These are phyloP conservation scores for Exobasidium cylindrosporum DNA, from an alignment of 1,284 basidiomycete species.

Conservation along the genomic window DNA sequence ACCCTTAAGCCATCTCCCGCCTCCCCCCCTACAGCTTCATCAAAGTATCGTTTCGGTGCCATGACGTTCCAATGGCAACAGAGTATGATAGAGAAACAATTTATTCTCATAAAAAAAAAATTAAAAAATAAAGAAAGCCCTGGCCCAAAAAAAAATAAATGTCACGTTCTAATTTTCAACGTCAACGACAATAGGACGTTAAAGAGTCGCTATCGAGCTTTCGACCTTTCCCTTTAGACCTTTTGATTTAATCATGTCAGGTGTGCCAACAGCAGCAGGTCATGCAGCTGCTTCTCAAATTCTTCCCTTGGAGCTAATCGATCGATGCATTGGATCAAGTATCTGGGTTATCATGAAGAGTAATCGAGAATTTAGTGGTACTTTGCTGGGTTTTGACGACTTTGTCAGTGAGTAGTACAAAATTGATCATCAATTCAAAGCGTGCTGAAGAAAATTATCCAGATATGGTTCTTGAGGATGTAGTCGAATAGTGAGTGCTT, in stretches of 20 bases:
- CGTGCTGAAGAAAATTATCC: not conserved
- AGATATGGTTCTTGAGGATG: conserved; percentile 99
- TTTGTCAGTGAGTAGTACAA: conserved; percentile 84
- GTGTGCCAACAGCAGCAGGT: conserved; percentile 12
- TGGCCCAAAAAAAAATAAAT: too few relatives aligned
- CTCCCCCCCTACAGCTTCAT: conserved; percentile 19
- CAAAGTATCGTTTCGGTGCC: conserved; percentile 40
- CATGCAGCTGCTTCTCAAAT: conserved; percentile 37
- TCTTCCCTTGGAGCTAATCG: conserved; percentile 53
- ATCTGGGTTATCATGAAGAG: conserved; percentile 57
- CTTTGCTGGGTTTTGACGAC: conserved; percentile 92
- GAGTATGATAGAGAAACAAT: too few relatives aligned
- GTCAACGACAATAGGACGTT: too few relatives aligned
- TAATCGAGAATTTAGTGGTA: conserved; percentile 67
- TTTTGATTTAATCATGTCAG: not conserved
- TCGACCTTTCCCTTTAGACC: too few relatives aligned
- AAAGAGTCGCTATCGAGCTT: too few relatives aligned
- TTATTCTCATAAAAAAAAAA: too few relatives aligned
- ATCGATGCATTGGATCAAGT: conserved; percentile 54
- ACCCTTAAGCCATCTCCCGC: not conserved
- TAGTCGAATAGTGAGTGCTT: conserved; percentile 80
- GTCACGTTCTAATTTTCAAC: too few relatives aligned
- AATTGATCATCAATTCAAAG: not conserved
- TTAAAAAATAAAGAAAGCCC: too few relatives aligned
- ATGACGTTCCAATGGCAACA: too few relatives aligned